Percentiles rank a stretch among this genome's conserved stretches.
phyloP scores from a whole-genome alignment of 2,329 filamentous ascomycete species.

The Alternaria sp. region DNA sequence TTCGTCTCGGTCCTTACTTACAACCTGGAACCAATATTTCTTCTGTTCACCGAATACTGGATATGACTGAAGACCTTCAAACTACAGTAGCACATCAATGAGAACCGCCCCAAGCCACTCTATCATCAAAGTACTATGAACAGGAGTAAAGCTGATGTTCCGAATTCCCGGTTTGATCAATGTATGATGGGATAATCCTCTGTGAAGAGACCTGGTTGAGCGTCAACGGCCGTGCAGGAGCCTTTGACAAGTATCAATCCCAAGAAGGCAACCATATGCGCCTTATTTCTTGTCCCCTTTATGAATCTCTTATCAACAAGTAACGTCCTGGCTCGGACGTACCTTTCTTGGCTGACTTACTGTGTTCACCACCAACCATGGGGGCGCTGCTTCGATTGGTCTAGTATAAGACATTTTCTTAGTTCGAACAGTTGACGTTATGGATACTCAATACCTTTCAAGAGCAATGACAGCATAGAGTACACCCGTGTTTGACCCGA shows the following conservation, averaged over 20 bases:
- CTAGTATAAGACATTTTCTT: neutral
- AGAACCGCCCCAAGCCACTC: neutral
- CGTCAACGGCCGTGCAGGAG: neutral
- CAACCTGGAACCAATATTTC: neutral
- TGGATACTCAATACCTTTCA: neutral
- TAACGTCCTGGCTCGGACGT: neutral
- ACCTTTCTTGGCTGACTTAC: neutral
- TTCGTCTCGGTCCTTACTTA: too few relatives aligned
- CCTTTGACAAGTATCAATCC: neutral
- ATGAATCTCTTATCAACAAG: fast-evolving
- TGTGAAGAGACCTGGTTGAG: neutral
- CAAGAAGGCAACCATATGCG: neutral
- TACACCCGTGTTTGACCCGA: neutral
- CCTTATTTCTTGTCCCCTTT: neutral
- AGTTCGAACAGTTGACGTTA: neutral
- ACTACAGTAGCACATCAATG: neutral
- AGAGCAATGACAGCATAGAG: neutral
- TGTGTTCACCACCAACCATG: neutral
- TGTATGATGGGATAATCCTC: neutral
- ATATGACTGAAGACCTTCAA: neutral
- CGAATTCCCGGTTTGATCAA: neutral
- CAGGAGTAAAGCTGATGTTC: too few relatives aligned
- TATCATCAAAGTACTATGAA: neutral
- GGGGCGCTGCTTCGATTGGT: neutral
- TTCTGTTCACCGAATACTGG: neutral